Base-by-base conservation (phyloP, 2,329 filamentous ascomycete genomes). In the Penicillium sp. region DNA sequence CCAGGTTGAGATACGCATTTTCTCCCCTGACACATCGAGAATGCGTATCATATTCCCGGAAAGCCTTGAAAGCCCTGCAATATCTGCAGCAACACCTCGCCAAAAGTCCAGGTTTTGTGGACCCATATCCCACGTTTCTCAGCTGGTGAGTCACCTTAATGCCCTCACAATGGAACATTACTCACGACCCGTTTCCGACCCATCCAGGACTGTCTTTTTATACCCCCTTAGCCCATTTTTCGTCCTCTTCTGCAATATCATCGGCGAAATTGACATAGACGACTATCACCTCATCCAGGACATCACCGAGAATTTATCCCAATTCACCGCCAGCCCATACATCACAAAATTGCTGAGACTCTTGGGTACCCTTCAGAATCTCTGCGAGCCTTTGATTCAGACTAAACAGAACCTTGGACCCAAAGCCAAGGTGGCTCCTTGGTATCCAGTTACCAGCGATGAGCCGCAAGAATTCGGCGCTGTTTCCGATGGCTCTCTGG, bases 181-280 rank as follows among this genome's bases (percentile, higher is more conserved):
- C 51, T 54, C 12, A 54, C 25, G n/a, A 10, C 8, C 2, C n/a
- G 5, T 8, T 11, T 35, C 11, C 20, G 28, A 12, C 20, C 17
- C 6, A 2, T 2, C 15, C 15, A 65, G 63, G 63, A 64, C 63
- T 47, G 43, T 65, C 11, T 51, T 68, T 6, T 38, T 68, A 34
- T 69, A 68, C 37, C 67, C 67, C 0, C 47, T 64, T 2, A 67
- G 61, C 45, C 66, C 67, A 4, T 69, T 68, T 39, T 69, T 68
- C 41, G 67, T 69, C 34, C 59, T 69, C 4, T 67, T 69, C 42
- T 69, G 67, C 60, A 68, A 68, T 51, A 63, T 69, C 20, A 67
- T 69, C 49, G 62, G 60, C n/a, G 59, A 64, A 37, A 14, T 64
- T 6, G 61, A 68, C 34, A 50, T 55, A 31, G 41, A 61, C 15